Conservation (phyloP, 2,329 filamentous ascomycete species). For the Orbilia quercus region DNA sequence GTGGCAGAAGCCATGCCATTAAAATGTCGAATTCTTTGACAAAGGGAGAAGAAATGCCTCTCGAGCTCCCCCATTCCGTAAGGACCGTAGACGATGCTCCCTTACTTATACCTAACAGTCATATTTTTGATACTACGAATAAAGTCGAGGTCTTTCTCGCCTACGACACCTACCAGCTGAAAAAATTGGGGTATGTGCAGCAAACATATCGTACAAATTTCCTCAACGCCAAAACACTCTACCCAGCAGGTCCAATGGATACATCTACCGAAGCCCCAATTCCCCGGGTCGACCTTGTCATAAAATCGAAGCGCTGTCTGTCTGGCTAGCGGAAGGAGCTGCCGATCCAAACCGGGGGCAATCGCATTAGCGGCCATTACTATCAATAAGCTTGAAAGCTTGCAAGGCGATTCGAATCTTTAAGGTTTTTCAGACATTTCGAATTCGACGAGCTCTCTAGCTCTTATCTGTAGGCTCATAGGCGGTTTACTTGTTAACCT, state of each 20-base stretch:
- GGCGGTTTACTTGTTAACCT: too few relatives aligned
- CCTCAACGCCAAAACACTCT: slow-evolving; percentile 49
- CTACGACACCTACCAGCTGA: slow-evolving; percentile 14
- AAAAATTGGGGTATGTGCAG: slow-evolving; percentile 7
- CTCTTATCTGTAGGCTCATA: too few relatives aligned
- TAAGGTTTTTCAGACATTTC: not conserved
- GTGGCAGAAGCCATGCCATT: slow-evolving; percentile 23
- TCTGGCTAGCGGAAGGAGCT: slow-evolving; percentile 45
- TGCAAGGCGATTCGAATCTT: slow-evolving; percentile 1
- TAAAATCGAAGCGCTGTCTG: slow-evolving; percentile 41
- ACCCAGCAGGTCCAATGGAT: slow-evolving; percentile 33
- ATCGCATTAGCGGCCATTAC: slow-evolving; percentile 6
- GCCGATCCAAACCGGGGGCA: slow-evolving; percentile 43
- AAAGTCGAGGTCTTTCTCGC: not conserved
- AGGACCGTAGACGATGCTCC: not conserved
- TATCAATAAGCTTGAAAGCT: not conserved
- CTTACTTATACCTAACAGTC: not conserved
- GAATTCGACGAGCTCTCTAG: slow-evolving; percentile 29
- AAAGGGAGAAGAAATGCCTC: too few relatives aligned
- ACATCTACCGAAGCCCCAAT: slow-evolving; percentile 49
- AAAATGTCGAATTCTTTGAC: slow-evolving; percentile 4
- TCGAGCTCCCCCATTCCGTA: not conserved
- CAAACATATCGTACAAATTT: slow-evolving; percentile 31
- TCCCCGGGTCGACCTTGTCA: slow-evolving; percentile 56
- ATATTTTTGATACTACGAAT: not conserved